These are phyloP conservation scores for Phytopythium cucurbitacearum DNA, from an alignment of 352 stramenopile species.

Conservation along the genomic window DNA sequence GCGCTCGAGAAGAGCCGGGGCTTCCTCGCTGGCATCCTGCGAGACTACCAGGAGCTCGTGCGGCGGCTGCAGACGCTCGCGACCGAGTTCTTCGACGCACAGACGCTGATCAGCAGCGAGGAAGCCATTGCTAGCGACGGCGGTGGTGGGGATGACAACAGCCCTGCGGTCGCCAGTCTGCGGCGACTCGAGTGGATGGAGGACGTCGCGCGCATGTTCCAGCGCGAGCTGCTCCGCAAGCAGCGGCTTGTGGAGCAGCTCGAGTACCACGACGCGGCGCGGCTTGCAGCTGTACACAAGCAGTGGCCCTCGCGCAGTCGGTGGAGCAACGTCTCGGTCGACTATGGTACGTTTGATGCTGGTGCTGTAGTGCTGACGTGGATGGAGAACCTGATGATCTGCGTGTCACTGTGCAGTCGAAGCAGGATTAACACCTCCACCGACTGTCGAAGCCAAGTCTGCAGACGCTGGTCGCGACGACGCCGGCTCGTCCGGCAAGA, in stretches of 20 bases:
- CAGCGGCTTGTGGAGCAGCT: constrained; percentile 38
- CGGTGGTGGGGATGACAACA: constrained; percentile 9
- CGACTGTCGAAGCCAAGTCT: constrained; percentile 14
- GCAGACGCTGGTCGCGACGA: constrained; percentile 2
- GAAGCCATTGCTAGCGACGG: background rate
- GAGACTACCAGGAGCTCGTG: constrained; percentile 42
- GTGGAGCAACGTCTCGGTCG: constrained; percentile 38
- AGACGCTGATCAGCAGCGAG: constrained; percentile 12
- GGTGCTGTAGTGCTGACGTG: background rate
- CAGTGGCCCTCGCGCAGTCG: constrained; percentile 37
- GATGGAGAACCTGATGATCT: background rate
- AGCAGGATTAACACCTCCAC: constrained; percentile 29
- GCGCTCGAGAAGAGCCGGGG: constrained; percentile 57
- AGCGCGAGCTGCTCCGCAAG: constrained; percentile 62
- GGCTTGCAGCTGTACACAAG: constrained; percentile 28
- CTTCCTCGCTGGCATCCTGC: constrained; percentile 51
- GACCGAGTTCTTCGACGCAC: constrained; percentile 20
- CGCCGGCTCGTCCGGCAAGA: constrained; percentile 3
- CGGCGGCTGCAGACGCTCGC: constrained; percentile 33
- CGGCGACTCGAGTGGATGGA: constrained; percentile 72
- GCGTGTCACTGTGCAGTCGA: constrained; percentile 6
- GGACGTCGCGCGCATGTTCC: constrained; percentile 60
- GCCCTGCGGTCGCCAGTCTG: constrained; percentile 13
- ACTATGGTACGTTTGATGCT: constrained; percentile 37
- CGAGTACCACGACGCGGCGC: constrained; percentile 43